Evolutionary conservation across 2,329 filamentous ascomycete genomes (phyloP).

Genomic region (Talaromyces pinophilus): DNA sequence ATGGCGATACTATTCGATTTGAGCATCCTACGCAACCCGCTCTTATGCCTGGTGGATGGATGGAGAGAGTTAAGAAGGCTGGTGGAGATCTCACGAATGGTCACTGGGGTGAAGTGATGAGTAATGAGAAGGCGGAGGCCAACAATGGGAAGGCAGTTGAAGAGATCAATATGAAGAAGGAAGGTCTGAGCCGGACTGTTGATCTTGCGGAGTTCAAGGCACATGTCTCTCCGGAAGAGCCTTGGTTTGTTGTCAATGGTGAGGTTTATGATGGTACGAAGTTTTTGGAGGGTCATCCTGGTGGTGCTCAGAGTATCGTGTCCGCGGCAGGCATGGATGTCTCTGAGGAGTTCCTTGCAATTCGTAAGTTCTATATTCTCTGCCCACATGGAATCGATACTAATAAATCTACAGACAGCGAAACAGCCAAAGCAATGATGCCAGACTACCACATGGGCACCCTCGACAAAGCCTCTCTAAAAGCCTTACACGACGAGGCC

Average conservation of each 20-base stretch:
- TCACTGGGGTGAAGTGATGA: constrained; percentile 75
- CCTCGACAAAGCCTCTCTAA: constrained; percentile 62
- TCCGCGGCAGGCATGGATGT: constrained; percentile 79
- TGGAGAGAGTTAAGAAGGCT: constrained; percentile 82
- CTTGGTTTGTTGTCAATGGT: constrained; percentile 87
- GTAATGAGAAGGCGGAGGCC: constrained; percentile 42
- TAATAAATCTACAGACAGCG: constrained; percentile 64
- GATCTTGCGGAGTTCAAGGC: constrained; percentile 69
- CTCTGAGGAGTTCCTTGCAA: constrained; percentile 87
- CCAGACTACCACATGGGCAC: constrained; percentile 78
- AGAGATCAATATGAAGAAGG: constrained; percentile 77
- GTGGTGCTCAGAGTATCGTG: constrained; percentile 80
- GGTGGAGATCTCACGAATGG: constrained; percentile 80
- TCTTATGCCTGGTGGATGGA: constrained; percentile 80
- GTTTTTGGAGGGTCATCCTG: constrained; percentile 81
- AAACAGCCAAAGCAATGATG: constrained; percentile 92
- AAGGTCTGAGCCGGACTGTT: constrained; percentile 63
- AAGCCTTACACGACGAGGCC: constrained; percentile 54
- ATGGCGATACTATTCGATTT: constrained; percentile 67
- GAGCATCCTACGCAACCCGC: constrained; percentile 87
- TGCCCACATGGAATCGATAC: background rate
- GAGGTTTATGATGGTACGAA: constrained; percentile 84
- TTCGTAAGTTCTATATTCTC: constrained; percentile 61
- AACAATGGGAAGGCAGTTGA: constrained; percentile 53
- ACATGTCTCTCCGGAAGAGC: constrained; percentile 64